A percentile compares a stretch with the other conserved stretches of the same genome.
Conservation (phyloP, 139 green algal species). For the Chlamydomonas applanata region DNA sequence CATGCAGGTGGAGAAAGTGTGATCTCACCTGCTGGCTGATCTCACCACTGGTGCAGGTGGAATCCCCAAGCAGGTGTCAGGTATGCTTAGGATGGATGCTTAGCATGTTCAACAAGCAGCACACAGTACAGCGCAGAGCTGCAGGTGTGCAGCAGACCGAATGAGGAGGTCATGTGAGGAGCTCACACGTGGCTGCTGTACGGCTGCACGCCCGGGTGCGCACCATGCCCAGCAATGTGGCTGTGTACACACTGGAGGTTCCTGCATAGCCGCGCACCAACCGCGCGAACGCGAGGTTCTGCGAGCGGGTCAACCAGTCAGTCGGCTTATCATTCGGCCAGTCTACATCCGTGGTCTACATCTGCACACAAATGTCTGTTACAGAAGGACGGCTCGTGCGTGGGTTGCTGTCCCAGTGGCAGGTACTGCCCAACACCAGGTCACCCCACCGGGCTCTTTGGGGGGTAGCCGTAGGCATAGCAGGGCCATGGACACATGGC, state of each 20-base stretch:
- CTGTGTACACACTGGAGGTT: constrained; percentile 48
- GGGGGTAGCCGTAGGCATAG: not conserved
- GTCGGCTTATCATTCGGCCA: no score
- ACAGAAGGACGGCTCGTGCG: not conserved
- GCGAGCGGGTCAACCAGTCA: no score
- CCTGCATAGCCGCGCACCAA: constrained; percentile 41
- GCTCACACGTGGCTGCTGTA: not conserved
- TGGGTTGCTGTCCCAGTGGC: not conserved
- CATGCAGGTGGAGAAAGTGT: no score
- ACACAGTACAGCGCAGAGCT: no score
- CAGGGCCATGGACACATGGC: not conserved
- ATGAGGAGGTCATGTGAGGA: not conserved
- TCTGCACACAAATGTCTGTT: no score
- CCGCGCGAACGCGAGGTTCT: constrained; percentile 61
- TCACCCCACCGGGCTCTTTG: not conserved
- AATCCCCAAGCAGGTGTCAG: no score
- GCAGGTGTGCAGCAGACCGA: no score
- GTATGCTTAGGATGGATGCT: no score
- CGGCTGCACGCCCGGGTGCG: not conserved
- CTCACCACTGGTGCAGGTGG: no score
- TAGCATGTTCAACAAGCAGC: no score
- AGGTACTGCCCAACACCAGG: not conserved
- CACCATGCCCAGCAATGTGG: constrained; percentile 24
- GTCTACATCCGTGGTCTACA: no score
- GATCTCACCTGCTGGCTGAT: no score